Percentiles rank a stretch among this genome's conserved stretches.
Evolutionary conservation across 1,139 yeast genomes (phyloP).

Genomic region (Debaryomyces psychrophilus): DNA sequence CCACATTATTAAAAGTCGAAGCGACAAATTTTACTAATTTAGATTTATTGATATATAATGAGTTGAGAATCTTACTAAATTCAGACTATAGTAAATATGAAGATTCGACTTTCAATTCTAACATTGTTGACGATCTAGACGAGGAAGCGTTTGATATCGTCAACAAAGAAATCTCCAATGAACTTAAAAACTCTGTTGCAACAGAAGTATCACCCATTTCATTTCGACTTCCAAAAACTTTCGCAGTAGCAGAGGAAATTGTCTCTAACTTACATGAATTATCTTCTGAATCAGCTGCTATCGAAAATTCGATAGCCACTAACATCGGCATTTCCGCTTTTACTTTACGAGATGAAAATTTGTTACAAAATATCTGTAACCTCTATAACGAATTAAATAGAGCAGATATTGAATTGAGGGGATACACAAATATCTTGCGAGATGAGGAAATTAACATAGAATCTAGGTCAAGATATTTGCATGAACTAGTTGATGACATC

Average conservation of each 20-base stretch:
- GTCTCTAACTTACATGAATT: conserved; percentile 20
- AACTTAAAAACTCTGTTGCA: conserved; percentile 12
- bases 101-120: conserved; percentile 24
- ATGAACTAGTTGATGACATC: conserved; percentile 42
- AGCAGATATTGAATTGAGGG: conserved; percentile 26
- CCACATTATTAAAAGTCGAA: conserved; percentile 14
- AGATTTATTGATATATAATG: conserved; percentile 34
- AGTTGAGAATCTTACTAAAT: conserved; percentile 41
- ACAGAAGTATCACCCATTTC: background rate
- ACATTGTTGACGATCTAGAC: conserved; percentile 44
- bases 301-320: conserved; percentile 11
- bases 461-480: conserved; percentile 32
- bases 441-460: conserved; percentile 37
- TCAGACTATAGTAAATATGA: conserved; percentile 51
- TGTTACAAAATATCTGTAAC: conserved; percentile 27
- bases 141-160: conserved; percentile 34
- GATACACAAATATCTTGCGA: conserved; percentile 19
- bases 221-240: conserved; percentile 17
- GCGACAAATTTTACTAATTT: conserved; percentile 14
- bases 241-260: conserved; percentile 19
- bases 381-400: conserved; percentile 27
- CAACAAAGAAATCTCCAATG: conserved; percentile 32
- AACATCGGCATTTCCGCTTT: conserved; percentile 11
- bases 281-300: conserved; percentile 15
- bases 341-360: conserved; percentile 25